These are phyloP conservation scores for Solanum okadae DNA, from an alignment of 257 asterid species.

Conservation along the genomic window DNA sequence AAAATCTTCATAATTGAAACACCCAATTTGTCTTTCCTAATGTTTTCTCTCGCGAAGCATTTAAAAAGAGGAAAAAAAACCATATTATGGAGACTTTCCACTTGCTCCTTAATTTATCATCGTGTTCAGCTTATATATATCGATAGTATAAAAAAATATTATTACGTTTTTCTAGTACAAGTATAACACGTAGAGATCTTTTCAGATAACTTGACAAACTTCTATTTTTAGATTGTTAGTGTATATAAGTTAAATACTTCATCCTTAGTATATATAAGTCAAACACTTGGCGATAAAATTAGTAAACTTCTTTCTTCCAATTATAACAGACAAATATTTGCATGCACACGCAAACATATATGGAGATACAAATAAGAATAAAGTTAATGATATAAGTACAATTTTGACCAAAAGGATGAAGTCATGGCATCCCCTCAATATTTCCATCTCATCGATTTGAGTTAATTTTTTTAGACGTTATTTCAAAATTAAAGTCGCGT, in stretches of 20 bases:
- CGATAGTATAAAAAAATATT: not conserved
- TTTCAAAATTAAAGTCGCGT: accelerated
- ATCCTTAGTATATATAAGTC: too few species aligned
- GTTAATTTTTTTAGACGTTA: not conserved
- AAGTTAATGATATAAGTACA: not conserved
- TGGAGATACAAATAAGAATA: not conserved
- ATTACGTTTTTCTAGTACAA: not conserved
- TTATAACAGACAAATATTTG: not conserved
- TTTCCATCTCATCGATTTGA: not conserved
- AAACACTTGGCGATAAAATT: not conserved
- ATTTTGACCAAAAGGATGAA: not conserved
- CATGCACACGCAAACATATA: not conserved
- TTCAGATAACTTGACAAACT: not conserved
- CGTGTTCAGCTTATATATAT: not conserved
- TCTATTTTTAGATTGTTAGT: accelerated
- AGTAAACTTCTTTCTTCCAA: not conserved
- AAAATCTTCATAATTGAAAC: not conserved
- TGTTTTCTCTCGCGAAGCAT: constrained; percentile 2
- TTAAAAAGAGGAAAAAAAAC: not conserved
- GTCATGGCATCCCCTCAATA: not conserved
- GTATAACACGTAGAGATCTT: not conserved
- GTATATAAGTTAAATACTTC: not conserved
- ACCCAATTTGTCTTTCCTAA: constrained; percentile 11
- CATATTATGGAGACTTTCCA: constrained; percentile 4
- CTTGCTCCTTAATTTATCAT: not conserved